Conservation (phyloP, 2,329 filamentous ascomycete species). For the Hypomyces rosellus region DNA sequence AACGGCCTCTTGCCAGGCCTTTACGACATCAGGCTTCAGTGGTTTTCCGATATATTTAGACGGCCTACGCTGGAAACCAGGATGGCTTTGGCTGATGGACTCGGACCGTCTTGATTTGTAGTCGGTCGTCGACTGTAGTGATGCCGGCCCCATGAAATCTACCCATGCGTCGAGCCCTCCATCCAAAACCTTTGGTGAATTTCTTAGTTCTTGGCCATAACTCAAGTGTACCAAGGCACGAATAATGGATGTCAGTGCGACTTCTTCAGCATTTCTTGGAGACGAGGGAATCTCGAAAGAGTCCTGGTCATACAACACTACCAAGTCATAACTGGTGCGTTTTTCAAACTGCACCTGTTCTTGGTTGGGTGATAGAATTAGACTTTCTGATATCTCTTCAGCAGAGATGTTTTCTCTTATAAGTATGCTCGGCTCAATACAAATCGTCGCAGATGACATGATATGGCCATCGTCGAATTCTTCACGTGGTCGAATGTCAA, state of each 20-base stretch:
- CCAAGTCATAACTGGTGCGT: constrained; percentile 70
- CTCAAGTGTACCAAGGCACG: constrained; percentile 81
- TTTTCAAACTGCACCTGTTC: constrained; percentile 70
- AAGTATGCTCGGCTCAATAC: constrained; percentile 74
- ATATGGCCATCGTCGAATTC: constrained; percentile 88
- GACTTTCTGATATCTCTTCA: constrained; percentile 56
- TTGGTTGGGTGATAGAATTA: constrained; percentile 63
- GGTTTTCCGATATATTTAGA: constrained; percentile 53
- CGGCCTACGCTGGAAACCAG: constrained; percentile 11
- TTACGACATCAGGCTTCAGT: constrained; percentile 74
- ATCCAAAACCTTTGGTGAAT: constrained; percentile 67
- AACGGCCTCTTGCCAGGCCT: constrained; percentile 71
- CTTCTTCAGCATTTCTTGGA: constrained; percentile 34
- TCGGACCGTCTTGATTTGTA: constrained; percentile 7
- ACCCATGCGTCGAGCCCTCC: constrained; percentile 86
- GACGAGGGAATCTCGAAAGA: constrained; percentile 44
- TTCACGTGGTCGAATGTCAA: constrained; percentile 76
- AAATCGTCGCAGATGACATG: constrained; percentile 75
- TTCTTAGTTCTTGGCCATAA: constrained; percentile 65
- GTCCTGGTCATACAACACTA: constrained; percentile 83
- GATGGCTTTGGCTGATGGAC: neutral
- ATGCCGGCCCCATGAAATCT: constrained; percentile 68
- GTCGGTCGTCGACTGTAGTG: constrained; percentile 40
- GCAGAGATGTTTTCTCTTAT: constrained; percentile 61
- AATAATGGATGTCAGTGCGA: constrained; percentile 63